phyloP scores from a whole-genome alignment of 495 filamentous ascomycete species.

The Massariosphaeria phaeospora region DNA sequence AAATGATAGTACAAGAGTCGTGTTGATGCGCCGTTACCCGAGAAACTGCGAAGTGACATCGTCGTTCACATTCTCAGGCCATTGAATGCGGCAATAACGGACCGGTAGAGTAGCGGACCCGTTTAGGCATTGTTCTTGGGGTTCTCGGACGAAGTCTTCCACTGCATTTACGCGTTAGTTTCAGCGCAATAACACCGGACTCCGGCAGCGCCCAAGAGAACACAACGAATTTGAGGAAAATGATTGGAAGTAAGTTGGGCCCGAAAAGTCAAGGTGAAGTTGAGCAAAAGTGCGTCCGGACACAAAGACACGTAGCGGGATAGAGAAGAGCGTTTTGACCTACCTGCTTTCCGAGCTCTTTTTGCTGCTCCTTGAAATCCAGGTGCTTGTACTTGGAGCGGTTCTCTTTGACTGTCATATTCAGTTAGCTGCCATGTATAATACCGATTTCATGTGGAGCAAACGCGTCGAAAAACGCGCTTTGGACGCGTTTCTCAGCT shows the following conservation, averaged over 20 bases:
- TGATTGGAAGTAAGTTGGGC: not conserved
- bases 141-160: conserved; percentile 24
- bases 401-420: conserved; percentile 20
- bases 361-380: conserved; percentile 29
- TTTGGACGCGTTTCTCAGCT: conserved; percentile 7
- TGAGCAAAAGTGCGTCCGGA: too few relatives aligned
- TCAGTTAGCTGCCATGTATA: not conserved
- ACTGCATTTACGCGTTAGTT: conserved; percentile 18
- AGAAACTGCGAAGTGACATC: too few relatives aligned
- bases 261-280: not conserved
- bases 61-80: too few relatives aligned
- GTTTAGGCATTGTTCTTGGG: conserved; percentile 19
- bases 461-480: conserved; percentile 17
- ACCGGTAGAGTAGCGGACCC: not conserved
- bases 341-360: conserved; percentile 26
- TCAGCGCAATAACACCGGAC: not conserved
- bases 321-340: too few relatives aligned
- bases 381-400: conserved; percentile 22
- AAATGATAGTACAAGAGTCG: too few relatives aligned
- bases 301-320: too few relatives aligned
- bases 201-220: not conserved
- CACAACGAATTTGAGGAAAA: not conserved
- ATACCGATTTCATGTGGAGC: not conserved
- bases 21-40: too few relatives aligned
- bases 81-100: not conserved